A percentile compares a stretch with the other conserved stretches of the same genome.
phyloP scores from a whole-genome alignment of 2,329 filamentous ascomycete genomes.

The Aspergillus phoenicis region DNA sequence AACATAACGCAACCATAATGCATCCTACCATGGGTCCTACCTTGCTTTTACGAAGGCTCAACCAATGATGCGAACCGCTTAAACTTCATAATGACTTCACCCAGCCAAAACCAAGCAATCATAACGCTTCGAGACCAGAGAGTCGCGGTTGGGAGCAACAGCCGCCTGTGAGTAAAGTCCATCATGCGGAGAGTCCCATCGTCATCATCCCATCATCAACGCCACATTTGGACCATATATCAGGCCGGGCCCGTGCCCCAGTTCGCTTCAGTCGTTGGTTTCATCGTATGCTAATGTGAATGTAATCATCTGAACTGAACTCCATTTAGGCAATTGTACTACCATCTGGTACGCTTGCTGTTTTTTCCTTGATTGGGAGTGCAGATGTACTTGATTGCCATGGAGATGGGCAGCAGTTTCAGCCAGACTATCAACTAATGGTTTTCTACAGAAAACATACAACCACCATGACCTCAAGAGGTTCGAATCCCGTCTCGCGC shows the following conservation, averaged over 20 bases:
- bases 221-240: constrained; percentile 24
- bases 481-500: constrained; percentile 26
- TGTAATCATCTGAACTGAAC: neutral
- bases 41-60: no score
- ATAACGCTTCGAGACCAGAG: neutral
- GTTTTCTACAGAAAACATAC: neutral
- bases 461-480: constrained; percentile 33
- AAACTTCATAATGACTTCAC: no score
- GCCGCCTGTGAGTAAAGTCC: neutral
- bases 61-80: no score
- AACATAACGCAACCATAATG: no score
- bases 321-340: neutral
- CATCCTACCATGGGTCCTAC: no score
- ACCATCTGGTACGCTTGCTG: constrained; percentile 12
- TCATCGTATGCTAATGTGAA: neutral
- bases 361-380: neutral
- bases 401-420: neutral
- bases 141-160: neutral
- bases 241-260: neutral
- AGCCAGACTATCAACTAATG: neutral
- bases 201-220: constrained; percentile 36
- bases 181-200: constrained; percentile 21
- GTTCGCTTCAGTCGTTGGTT: neutral
- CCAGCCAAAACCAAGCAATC: neutral
- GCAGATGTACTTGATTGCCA: neutral